phyloP scores from a whole-genome alignment of 1,139 yeast species.

The Saccharomycopsis hybrid region DNA sequence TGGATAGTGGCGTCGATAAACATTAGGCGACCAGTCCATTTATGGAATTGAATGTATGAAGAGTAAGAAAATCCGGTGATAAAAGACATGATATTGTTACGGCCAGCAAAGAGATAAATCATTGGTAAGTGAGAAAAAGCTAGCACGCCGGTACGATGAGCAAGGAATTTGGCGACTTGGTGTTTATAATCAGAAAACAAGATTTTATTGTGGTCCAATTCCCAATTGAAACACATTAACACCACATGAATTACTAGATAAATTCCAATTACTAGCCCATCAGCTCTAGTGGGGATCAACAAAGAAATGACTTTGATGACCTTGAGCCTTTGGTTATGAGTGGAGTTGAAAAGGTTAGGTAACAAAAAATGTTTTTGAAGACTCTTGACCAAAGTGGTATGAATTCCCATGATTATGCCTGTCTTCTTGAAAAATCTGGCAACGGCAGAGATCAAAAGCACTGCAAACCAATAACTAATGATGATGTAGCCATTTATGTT shows the following conservation, averaged over 20 bases:
- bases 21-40: slow-evolving; percentile 53
- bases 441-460: slow-evolving; percentile 33
- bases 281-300: slow-evolving; percentile 53
- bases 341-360: slow-evolving; percentile 5
- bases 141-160: slow-evolving; percentile 51
- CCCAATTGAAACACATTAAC: slow-evolving; percentile 35
- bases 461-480: slow-evolving; percentile 38
- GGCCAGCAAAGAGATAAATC: slow-evolving; percentile 51
- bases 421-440: slow-evolving; percentile 33
- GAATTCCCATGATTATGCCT: slow-evolving; percentile 6
- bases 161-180: not conserved
- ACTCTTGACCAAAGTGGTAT: not conserved
- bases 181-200: not conserved
- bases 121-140: slow-evolving; percentile 45
- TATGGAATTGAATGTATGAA: slow-evolving; percentile 57
- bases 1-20: slow-evolving; percentile 40
- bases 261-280: slow-evolving; percentile 41
- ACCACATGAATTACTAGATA: slow-evolving; percentile 42
- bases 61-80: slow-evolving; percentile 61
- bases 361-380: slow-evolving; percentile 5
- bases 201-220: slow-evolving; percentile 44
- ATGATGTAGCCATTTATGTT: slow-evolving; percentile 37
- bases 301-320: slow-evolving; percentile 27
- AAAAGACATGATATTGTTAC: slow-evolving; percentile 61
- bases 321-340: slow-evolving; percentile 6